Evolutionary conservation across 306 rosid genomes (phyloP).

Genomic region (Delonix regia): DNA sequence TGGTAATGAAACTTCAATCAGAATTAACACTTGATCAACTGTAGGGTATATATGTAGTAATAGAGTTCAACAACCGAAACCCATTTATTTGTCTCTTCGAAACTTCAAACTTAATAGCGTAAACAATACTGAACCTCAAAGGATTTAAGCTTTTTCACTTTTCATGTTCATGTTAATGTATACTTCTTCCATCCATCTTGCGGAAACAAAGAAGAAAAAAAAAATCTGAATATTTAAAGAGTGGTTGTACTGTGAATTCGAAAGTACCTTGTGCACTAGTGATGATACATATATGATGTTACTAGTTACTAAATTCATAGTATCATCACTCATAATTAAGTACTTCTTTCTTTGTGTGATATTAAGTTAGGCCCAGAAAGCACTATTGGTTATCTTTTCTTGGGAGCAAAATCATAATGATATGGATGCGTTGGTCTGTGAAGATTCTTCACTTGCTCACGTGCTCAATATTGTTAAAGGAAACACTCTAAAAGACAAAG

Average conservation of each 20-base stretch:
- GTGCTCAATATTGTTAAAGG: neutral
- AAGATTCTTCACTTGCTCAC: constrained; percentile 37
- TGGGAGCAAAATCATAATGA: neutral
- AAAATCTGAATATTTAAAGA: neutral
- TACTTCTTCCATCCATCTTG: neutral
- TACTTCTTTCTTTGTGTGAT: no score
- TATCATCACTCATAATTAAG: no score
- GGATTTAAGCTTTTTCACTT: no score
- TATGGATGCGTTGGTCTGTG: neutral
- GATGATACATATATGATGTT: no score
- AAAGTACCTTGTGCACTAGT: no score
- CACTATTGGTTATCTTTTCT: neutral
- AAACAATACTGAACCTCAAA: no score
- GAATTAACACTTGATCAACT: no score
- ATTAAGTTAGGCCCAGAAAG: neutral
- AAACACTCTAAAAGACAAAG: neutral
- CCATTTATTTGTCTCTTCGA: neutral
- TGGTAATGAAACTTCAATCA: neutral
- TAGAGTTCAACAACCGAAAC: neutral
- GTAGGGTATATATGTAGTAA: no score
- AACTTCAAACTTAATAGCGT: neutral
- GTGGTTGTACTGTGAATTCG: no score
- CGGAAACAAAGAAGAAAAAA: neutral
- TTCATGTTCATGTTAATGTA: no score
- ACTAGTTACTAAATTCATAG: no score